These are phyloP conservation scores for Suhomyces yuchorum DNA, from an alignment of 1,139 yeast species.

Conservation along the genomic window DNA sequence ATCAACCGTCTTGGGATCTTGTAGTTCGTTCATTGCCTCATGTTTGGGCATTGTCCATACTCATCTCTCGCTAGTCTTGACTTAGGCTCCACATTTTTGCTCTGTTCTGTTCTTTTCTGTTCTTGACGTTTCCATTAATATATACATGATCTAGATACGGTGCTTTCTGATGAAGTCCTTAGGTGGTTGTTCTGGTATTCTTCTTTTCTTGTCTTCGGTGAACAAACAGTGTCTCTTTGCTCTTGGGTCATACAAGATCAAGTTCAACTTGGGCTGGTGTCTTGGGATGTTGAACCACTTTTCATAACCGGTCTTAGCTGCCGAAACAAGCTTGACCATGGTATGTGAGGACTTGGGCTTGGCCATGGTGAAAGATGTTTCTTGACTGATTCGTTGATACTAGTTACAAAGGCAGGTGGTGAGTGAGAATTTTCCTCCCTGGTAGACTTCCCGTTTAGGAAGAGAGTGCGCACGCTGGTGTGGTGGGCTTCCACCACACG, in stretches of 20 bases:
- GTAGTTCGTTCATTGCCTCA: too few relatives aligned
- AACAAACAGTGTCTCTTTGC: constrained; percentile 78
- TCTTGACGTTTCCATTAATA: constrained; percentile 1
- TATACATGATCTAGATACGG: constrained; percentile 17
- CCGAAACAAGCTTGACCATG: constrained; percentile 46
- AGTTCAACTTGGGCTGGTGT: constrained; percentile 74
- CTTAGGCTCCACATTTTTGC: too few relatives aligned
- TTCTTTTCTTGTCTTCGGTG: constrained; percentile 84
- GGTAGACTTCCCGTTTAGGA: constrained; percentile 12
- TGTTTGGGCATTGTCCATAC: too few relatives aligned
- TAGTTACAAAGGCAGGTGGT: not conserved
- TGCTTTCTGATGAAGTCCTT: constrained; percentile 60
- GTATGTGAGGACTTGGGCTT: constrained; percentile 48
- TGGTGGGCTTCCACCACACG: not conserved
- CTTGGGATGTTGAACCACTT: constrained; percentile 83
- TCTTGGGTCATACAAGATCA: constrained; percentile 85
- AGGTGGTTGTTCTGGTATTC: constrained; percentile 64
- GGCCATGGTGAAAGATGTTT: constrained; percentile 31
- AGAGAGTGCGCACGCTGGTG: not conserved
- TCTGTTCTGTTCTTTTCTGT: not conserved
- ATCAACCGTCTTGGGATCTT: too few relatives aligned
- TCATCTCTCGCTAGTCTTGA: too few relatives aligned
- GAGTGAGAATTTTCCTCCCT: constrained; percentile 1
- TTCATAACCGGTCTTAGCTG: constrained; percentile 85
- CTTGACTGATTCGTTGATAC: not conserved